Base-by-base conservation (phyloP, 352 stramenopile genomes). In the Phytophthora tentaculata region DNA sequence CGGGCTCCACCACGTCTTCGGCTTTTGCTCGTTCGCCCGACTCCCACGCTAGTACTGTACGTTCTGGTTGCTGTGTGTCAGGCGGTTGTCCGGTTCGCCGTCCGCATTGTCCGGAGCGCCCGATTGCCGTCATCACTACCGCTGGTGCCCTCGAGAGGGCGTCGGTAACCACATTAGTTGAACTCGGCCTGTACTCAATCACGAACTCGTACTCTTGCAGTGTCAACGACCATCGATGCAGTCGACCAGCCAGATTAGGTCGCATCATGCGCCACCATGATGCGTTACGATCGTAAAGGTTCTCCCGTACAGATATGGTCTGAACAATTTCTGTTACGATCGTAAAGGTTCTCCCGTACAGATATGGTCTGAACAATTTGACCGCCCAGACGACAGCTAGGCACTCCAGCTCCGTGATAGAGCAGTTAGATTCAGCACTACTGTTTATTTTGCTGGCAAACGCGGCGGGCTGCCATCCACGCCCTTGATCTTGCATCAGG, bases 401-500 rank as follows among this genome's bases (percentile, higher is more conserved):
- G 28, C 23, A 53, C 16, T 53, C 23, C 26, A 53, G 17, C 16
- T 53, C 47, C 12, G 47, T 53, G 0, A 14, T 53, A 0, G 22
- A 16, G 6, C 37, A 53, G 3, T 53, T 53, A 0, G 13, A 13
- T 16, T 53, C 47, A 0, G 47, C 23, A 13, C n/a, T 5, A 4
- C 16, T 53, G 20, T 60, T 50, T 0, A 50, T 16, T 29, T 60
- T 50, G 53, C 35, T 60, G 1, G 37, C 22, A 19, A 41, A 60
- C 0, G 23, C 39, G 2, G 41, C 24, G 1, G 53, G 53, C 19
- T 45, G 37, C 23, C 53, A 51, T 3, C 53, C 39, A 9, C 29
- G 23, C 3, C 39, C 37, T 12, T 60, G 14, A 29, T 51, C 23
- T 39, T 60, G 53, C 53, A 60, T 60, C 16, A 60, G 4, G 19